Evolutionary conservation across 208 protist species (phyloP), one percentile per base, ranked within the genome.

Genomic region (Acanthamoeba lenticulata): DNA sequence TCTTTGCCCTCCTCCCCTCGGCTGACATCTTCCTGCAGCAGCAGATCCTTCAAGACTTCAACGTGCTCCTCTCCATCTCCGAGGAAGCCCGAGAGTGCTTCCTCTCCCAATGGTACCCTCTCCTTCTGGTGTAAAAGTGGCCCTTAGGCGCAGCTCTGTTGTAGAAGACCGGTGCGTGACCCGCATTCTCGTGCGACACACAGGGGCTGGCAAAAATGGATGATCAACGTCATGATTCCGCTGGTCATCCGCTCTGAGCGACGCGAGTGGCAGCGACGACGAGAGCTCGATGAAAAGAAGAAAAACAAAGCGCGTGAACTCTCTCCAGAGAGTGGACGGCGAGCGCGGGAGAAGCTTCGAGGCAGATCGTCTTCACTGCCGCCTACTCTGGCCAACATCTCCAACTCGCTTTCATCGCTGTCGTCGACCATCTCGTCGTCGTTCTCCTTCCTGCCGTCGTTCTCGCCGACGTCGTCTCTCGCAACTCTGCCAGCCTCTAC

Each of bases 21-120:
- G 81, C 81, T 34, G 81, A 90, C 47, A 90, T 90, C 81, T 90
- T 90, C 49, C 81, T 90, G 5, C 81, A 90, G 45, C 81, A 90
- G 38, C 81, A 90, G 29, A 44, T 90, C 17, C 17, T 69, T 1
- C 60, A 69, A 34, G 60, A 69, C 60, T 69, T 69, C 60, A 69
- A 69, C 60, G 60, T 69, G 0, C 69, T 81, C 11, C 69, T 81
- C 24, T 81, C 40, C 69, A 81, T 90, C 11, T 90, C 81, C 7
- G 81, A 90, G 38, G 49, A 55, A 27, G 81, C 81, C 38, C 29
- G 81, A 90, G 81, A 90, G 44, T 90, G 81, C 29, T 90, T 90
- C 81, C 52, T 90, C 21, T 90, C 81, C 15, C 81, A 90, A 36
- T 90, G 81, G 69, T 81, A 81, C 55, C 55, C 19, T 7, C 15